phyloP scores from a whole-genome alignment of 2,329 filamentous ascomycete genomes.

The Dryadomyces quercivorus region DNA sequence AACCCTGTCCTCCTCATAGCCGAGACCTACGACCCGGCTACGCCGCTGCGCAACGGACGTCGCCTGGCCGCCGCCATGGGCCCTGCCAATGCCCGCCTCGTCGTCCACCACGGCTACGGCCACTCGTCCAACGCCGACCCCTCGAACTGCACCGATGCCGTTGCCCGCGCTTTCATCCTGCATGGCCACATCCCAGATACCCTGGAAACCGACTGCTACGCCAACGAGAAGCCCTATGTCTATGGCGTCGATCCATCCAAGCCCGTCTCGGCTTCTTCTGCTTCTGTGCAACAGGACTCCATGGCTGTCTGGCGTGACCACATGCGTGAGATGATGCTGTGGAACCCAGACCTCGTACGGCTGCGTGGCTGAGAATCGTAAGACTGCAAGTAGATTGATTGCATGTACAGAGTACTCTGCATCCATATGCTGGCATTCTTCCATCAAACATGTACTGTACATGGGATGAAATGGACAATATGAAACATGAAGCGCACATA shows the following conservation, averaged over 20 bases:
- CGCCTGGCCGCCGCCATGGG: constrained; percentile 33
- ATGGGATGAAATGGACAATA: too few species aligned
- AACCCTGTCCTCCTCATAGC: constrained; percentile 34
- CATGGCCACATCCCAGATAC: constrained; percentile 27
- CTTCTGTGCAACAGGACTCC: background rate
- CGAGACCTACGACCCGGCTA: constrained; percentile 37
- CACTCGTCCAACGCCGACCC: constrained; percentile 29
- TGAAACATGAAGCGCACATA: too few species aligned
- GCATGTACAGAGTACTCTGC: background rate
- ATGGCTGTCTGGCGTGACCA: constrained; percentile 12
- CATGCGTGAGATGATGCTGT: constrained; percentile 9
- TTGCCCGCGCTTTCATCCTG: constrained; percentile 28
- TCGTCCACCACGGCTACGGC: constrained; percentile 37
- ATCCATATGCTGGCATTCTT: too few species aligned
- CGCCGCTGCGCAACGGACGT: constrained; percentile 34
- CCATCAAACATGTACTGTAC: too few species aligned
- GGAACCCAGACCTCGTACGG: constrained; percentile 10
- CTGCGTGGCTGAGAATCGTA: too few species aligned
- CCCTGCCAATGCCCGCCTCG: constrained; percentile 28
- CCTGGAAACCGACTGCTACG: constrained; percentile 31
- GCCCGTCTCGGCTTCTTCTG: too few species aligned
- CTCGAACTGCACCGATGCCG: constrained; percentile 31
- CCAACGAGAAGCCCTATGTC: constrained; percentile 34
- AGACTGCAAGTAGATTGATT: background rate
- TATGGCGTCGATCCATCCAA: constrained; percentile 18